Conservation (phyloP, 768 basidiomycete genomes). For the Cytidiella melzeri region DNA sequence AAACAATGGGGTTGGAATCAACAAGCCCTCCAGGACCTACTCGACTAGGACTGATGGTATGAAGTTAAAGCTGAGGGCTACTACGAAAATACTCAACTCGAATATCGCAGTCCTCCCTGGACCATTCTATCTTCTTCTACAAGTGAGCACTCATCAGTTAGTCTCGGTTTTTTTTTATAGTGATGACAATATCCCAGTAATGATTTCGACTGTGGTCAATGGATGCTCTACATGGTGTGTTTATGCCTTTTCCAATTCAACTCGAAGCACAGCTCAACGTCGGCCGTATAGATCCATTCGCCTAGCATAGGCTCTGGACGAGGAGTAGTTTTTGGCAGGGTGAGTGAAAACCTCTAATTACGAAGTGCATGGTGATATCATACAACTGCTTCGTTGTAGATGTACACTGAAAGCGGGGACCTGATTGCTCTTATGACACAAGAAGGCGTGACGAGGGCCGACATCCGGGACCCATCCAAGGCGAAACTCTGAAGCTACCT, state of each 20-base stretch:
- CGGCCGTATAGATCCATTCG: conserved; percentile 60
- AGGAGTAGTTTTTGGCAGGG: conserved; percentile 65
- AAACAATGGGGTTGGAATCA: conserved; percentile 43
- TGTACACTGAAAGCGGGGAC: conserved; percentile 61
- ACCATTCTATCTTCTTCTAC: conserved; percentile 80
- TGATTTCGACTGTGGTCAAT: conserved; percentile 71
- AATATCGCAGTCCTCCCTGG: conserved; percentile 59
- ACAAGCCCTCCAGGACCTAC: conserved; percentile 38
- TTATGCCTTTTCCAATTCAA: too few species aligned
- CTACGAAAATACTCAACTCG: too few species aligned
- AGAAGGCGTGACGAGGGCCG: conserved; percentile 69
- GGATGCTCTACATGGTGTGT: conserved; percentile 72
- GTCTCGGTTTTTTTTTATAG: not conserved
- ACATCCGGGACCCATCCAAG: conserved; percentile 11
- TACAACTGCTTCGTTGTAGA: conserved; percentile 29
- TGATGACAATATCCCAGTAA: conserved; percentile 37
- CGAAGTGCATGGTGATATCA: not conserved
- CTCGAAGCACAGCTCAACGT: too few species aligned
- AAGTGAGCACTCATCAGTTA: conserved; percentile 45
- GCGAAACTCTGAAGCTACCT: conserved; percentile 30
- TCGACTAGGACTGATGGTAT: conserved; percentile 54
- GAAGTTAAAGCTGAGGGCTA: conserved; percentile 24
- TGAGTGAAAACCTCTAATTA: too few species aligned
- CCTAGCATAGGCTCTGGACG: conserved; percentile 62
- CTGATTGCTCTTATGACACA: conserved; percentile 75